Percentiles rank a stretch among this genome's conserved stretches.
Conservation (phyloP, 176 grass and related monocot species). For the Zea mays region DNA sequence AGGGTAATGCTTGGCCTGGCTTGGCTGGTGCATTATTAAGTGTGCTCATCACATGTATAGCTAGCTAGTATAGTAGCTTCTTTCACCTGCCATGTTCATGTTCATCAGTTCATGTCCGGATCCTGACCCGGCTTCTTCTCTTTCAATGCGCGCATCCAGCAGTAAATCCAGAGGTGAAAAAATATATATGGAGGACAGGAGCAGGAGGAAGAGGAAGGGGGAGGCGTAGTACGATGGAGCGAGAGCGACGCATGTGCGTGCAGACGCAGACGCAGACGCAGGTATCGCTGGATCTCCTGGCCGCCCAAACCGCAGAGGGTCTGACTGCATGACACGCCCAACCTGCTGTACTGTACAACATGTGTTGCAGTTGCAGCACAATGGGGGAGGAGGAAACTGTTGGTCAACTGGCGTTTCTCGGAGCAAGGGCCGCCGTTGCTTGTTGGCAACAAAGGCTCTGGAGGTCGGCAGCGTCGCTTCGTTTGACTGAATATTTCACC, state of each 20-base stretch:
- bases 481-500: constrained; percentile 43
- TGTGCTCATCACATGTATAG: constrained; percentile 29
- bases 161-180: too few species aligned
- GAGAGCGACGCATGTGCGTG: too few species aligned
- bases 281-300: constrained; percentile 5
- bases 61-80: not conserved
- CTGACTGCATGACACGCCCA: not conserved
- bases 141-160: too few species aligned
- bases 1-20: not conserved
- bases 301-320: constrained; percentile 35
- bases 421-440: not conserved
- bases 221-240: too few species aligned
- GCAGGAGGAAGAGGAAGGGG: too few species aligned
- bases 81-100: constrained; percentile 19
- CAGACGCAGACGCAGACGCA: too few species aligned
- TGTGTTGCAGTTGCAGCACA: not conserved
- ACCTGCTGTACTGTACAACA: not conserved
- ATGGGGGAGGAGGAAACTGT: not conserved
- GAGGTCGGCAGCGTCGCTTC: not conserved
- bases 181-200: too few species aligned
- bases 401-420: constrained; percentile 29
- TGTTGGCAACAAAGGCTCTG: not conserved
- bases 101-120: not conserved
- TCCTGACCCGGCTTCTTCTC: too few species aligned
- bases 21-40: constrained; percentile 30